phyloP scores from a whole-genome alignment of 75 land plant genomes.

The Pinus albicaulis region DNA sequence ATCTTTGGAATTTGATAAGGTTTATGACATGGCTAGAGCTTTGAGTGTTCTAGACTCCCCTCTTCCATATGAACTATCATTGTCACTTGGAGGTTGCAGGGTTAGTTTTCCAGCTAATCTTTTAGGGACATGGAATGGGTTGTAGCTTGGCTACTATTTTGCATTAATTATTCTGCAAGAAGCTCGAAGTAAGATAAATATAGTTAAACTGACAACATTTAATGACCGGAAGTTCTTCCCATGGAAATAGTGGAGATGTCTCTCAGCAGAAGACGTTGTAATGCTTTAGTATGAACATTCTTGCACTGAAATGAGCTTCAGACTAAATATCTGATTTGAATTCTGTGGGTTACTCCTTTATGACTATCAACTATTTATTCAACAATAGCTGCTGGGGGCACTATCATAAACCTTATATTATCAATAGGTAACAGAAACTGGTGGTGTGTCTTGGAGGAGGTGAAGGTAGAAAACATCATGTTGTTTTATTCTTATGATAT shows the following conservation, averaged over 20 bases:
- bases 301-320: background rate
- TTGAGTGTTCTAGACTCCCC: conserved; percentile 34
- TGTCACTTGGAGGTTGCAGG: conserved; percentile 50
- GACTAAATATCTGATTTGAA: background rate
- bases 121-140: background rate
- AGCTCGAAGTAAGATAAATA: background rate
- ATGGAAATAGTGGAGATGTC: background rate
- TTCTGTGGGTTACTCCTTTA: conserved; percentile 37
- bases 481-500: background rate
- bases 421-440: conserved; percentile 23
- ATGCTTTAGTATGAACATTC: background rate
- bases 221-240: background rate
- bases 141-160: background rate
- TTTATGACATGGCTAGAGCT: conserved; percentile 31
- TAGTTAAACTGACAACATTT: background rate
- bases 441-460: conserved; percentile 33
- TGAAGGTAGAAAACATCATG: background rate
- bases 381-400: conserved; percentile 44
- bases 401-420: conserved; percentile 33
- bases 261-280: background rate
- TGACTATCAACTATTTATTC: conserved; percentile 40
- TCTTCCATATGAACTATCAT: conserved; percentile 35
- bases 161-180: background rate
- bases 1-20: conserved; percentile 14
- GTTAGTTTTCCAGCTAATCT: conserved; percentile 14